Evolutionary conservation across 129 eudicot genomes (phyloP).

Genomic region (Lactuca saligna): DNA sequence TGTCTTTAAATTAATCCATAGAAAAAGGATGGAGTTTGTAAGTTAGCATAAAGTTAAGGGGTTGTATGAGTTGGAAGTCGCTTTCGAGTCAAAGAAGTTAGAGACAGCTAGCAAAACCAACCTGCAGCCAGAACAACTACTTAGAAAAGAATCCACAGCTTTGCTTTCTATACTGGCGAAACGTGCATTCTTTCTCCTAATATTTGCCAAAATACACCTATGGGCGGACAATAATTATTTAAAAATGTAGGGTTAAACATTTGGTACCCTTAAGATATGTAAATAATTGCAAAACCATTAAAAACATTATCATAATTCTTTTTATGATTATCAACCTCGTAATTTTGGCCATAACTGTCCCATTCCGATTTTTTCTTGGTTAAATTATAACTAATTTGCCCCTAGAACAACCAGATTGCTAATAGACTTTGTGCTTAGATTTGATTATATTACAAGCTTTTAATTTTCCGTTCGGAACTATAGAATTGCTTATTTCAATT

Average conservation of each 20-base stretch:
- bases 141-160: conserved; percentile 32
- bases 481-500: no score
- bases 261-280: neutral
- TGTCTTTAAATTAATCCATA: neutral
- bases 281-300: neutral
- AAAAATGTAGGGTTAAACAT: neutral
- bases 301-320: neutral
- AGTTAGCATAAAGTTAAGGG: conserved; percentile 6
- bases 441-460: no score
- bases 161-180: conserved; percentile 28
- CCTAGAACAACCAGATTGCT: no score
- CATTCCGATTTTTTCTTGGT: no score
- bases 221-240: neutral
- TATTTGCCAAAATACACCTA: neutral
- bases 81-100: conserved; percentile 37
- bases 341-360: no score
- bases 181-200: conserved; percentile 33
- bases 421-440: no score
- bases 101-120: conserved; percentile 42
- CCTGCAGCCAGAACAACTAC: conserved; percentile 27
- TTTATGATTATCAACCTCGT: no score
- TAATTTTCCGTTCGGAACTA: no score
- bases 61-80: conserved; percentile 22
- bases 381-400: no score
- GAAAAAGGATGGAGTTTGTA: neutral